Evolutionary conservation across 306 rosid genomes (phyloP), one percentile per base, ranked within the genome.

Genomic region (Vicia villosa): DNA sequence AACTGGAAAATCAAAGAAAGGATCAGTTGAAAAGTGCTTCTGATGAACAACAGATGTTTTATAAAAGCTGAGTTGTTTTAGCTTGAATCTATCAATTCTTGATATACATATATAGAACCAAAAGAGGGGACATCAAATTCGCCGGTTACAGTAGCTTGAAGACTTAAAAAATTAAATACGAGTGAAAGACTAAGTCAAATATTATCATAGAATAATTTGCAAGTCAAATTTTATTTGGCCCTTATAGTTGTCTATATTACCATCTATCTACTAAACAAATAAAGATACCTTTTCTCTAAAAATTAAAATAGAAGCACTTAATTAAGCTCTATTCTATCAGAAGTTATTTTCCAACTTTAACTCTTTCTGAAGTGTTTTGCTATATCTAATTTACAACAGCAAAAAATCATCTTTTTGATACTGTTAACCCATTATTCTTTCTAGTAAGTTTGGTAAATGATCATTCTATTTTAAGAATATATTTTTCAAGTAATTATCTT

Each of bases 141-240:
- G 12, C 10, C 10, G 15, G n/a, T 26, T 1, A 55, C 15, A 32
- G 11, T 5, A 17, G 40, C 34, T 42, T 40, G 68, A 55, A 13
- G 46, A 64, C 77, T 70, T 63, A 5, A 1, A 54, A 54, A 54
- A 54, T 11, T 16, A 51, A 34, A 56, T 43, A 8, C 20, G 8
- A 34, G 38, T 34, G 38, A 1, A 21, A 55, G 77, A 56, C 77
- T 24, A 22, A 1, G 73, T 55, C 59, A 42, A 66, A 0, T 64
- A 6, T 54, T 8, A 37, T 37, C 5, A 13, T 32, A 22, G 36
- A 63, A 55, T 24, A 17, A 5, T 40, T 40, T 69, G 14, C 41
- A 36, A 4, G 15, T 66, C 24, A 36, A 45, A 17, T 12, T 70
- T 26, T 24, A 14, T 43, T 30, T 8, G 22, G 50, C 11, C 30